Conservation (phyloP, 176 grass and related monocot genomes). For the Ensete ventricosum region DNA sequence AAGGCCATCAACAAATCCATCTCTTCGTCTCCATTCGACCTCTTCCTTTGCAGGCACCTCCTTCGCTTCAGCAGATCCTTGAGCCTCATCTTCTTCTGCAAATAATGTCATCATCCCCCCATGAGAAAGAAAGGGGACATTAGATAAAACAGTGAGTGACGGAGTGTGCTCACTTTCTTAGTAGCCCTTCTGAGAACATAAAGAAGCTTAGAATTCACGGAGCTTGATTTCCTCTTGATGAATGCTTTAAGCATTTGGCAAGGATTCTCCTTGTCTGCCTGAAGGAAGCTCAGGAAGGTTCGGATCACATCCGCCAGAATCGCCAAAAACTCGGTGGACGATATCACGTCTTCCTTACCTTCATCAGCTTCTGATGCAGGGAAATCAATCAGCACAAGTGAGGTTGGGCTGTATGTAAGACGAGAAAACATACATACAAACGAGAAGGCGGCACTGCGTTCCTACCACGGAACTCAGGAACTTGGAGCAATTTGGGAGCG, state of each 20-base stretch:
- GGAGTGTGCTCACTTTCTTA: neutral
- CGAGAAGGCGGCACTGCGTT: neutral
- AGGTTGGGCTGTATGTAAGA: no score
- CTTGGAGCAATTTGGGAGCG: slow-evolving; percentile 68
- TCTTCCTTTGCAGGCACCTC: slow-evolving; percentile 45
- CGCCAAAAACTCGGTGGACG: neutral
- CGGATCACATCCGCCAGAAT: neutral
- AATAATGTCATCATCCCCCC: no score
- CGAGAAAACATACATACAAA: no score
- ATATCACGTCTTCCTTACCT: neutral
- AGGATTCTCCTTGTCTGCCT: neutral
- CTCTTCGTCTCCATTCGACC: slow-evolving; percentile 45
- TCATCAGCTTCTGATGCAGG: neutral
- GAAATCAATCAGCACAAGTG: neutral
- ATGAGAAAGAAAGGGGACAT: neutral
- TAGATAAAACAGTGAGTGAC: neutral
- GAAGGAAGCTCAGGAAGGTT: neutral
- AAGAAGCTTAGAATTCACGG: neutral
- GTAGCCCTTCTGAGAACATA: slow-evolving; percentile 5
- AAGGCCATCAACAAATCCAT: slow-evolving; percentile 63
- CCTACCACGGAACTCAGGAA: slow-evolving; percentile 71
- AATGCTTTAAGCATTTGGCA: slow-evolving; percentile 5
- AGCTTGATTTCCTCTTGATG: neutral
- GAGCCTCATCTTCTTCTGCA: slow-evolving; percentile 79
- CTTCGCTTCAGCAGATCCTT: slow-evolving; percentile 51